Evolutionary conservation across 805 yeast species (phyloP).

Genomic region (Pichia deserticola): DNA sequence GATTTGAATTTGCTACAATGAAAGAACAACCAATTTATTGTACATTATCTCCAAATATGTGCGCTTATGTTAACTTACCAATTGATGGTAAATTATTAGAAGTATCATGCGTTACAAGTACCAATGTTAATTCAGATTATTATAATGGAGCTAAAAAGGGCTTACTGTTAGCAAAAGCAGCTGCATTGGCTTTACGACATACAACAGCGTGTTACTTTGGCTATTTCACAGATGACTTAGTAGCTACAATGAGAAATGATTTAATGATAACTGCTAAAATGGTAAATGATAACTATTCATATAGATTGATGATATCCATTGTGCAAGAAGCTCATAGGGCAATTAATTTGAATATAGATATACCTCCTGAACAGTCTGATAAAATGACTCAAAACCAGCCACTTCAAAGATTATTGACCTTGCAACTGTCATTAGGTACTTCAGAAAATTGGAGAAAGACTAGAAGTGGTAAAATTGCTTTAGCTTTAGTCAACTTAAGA

Average conservation of each 20-base stretch:
- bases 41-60: slow-evolving; percentile 44
- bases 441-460: slow-evolving; percentile 31
- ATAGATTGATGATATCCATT: slow-evolving; percentile 34
- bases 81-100: slow-evolving; percentile 17
- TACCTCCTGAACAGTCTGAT: slow-evolving; percentile 68
- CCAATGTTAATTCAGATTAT: slow-evolving; percentile 8
- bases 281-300: slow-evolving; percentile 20
- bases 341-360: slow-evolving; percentile 62
- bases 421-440: slow-evolving; percentile 62
- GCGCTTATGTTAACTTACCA: slow-evolving; percentile 33
- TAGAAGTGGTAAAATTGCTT: slow-evolving; percentile 43
- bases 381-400: slow-evolving; percentile 71
- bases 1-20: slow-evolving; percentile 41
- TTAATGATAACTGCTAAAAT: slow-evolving; percentile 24
- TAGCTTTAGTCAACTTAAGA: slow-evolving; percentile 61
- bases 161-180: slow-evolving; percentile 38
- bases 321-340: slow-evolving; percentile 69
- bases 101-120: slow-evolving; percentile 17
- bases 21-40: slow-evolving; percentile 28
- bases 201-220: slow-evolving; percentile 65
- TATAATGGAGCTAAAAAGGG: slow-evolving; percentile 20
- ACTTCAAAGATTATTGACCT: slow-evolving; percentile 59
- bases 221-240: slow-evolving; percentile 61
- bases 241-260: slow-evolving; percentile 47
- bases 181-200: slow-evolving; percentile 58